Conservation (phyloP, 225 moss, liverwort and hornwort genomes). For the Sphagnum tenellum region DNA sequence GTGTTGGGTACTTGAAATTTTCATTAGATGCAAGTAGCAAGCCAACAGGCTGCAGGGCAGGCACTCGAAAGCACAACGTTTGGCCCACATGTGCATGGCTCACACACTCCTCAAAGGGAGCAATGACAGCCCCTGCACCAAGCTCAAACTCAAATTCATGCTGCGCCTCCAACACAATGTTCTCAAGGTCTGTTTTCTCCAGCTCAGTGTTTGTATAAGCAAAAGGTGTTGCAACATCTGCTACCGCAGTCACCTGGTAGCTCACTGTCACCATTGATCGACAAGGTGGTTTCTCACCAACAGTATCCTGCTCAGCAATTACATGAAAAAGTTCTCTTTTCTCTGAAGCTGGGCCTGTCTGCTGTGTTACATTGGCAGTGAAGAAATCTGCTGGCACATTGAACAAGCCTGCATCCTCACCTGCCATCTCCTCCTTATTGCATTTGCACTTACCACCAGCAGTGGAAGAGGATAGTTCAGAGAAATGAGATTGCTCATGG, state of each 20-base stretch:
- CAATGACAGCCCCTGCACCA: constrained; percentile 65
- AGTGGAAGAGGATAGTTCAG: too few relatives aligned
- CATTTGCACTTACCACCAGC: too few relatives aligned
- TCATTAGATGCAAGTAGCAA: constrained; percentile 40
- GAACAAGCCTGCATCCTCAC: constrained; percentile 4
- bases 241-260: constrained; percentile 44
- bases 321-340: constrained; percentile 9
- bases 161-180: constrained; percentile 38
- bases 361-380: too few relatives aligned
- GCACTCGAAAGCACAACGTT: constrained; percentile 36
- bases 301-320: constrained; percentile 22
- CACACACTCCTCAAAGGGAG: constrained; percentile 55
- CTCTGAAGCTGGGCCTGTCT: too few relatives aligned
- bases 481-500: constrained; percentile 5
- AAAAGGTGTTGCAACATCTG: constrained; percentile 7
- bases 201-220: too few relatives aligned
- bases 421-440: neutral
- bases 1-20: constrained; percentile 9
- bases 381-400: neutral
- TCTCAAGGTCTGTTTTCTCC: constrained; percentile 3
- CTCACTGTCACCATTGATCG: constrained; percentile 64
- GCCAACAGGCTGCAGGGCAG: constrained; percentile 29
- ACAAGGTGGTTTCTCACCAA: constrained; percentile 49
- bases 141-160: constrained; percentile 80
- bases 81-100: constrained; percentile 60